Percentiles rank a stretch among this genome's conserved stretches.
phyloP scores from a whole-genome alignment of 2,329 filamentous ascomycete species.

The Corniculantispora saksenae region DNA sequence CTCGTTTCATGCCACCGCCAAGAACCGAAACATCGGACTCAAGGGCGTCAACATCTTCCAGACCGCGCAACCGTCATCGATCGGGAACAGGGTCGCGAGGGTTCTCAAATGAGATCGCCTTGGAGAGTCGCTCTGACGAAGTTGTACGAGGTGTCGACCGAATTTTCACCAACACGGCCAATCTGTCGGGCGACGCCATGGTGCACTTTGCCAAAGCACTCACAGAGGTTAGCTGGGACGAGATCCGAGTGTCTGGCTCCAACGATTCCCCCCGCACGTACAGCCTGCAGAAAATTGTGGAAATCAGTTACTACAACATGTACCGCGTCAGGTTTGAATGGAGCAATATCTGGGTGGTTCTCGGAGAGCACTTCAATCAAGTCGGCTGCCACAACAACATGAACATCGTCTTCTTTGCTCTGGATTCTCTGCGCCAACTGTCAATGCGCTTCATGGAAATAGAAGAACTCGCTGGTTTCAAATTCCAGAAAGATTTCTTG shows the following conservation, averaged over 20 bases:
- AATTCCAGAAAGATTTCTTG: constrained; percentile 98
- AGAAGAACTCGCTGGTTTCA: constrained; percentile 96
- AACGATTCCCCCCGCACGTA: constrained; percentile 96
- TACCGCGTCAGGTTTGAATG: constrained; percentile 96
- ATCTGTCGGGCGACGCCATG: constrained; percentile 90
- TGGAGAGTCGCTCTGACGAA: constrained; percentile 89
- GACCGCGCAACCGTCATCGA: constrained; percentile 46
- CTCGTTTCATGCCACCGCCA: constrained; percentile 66
- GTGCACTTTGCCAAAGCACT: constrained; percentile 91
- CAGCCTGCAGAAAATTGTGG: constrained; percentile 95
- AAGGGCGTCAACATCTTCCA: constrained; percentile 67
- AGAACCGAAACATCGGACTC: constrained; percentile 57
- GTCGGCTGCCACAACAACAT: constrained; percentile 97
- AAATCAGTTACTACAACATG: constrained; percentile 99
- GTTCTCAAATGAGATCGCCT: constrained; percentile 77
- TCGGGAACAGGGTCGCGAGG: constrained; percentile 62
- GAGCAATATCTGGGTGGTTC: constrained; percentile 94
- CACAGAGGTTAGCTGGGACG: constrained; percentile 97
- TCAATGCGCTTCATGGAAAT: constrained; percentile 99
- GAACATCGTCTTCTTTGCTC: constrained; percentile 93
- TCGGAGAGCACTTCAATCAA: constrained; percentile 98
- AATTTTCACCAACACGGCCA: constrained; percentile 95
- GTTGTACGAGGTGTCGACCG: constrained; percentile 90
- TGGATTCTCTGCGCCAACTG: constrained; percentile 91
- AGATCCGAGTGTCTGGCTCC: constrained; percentile 94